phyloP scores from a whole-genome alignment of 2,329 filamentous ascomycete genomes.

The Zymoseptoria ardabiliae region DNA sequence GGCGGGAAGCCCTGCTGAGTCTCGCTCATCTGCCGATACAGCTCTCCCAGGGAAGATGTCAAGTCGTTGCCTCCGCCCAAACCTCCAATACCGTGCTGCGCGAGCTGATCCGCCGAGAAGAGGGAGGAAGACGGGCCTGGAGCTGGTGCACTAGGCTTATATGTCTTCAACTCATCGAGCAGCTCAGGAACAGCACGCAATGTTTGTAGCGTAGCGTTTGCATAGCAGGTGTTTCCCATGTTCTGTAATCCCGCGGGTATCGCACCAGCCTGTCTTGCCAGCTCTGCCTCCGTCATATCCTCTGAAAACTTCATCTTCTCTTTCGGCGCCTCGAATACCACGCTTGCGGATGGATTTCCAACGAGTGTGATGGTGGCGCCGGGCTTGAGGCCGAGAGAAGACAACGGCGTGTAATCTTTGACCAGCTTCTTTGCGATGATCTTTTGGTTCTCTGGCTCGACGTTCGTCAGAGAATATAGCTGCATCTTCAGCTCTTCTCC shows the following conservation, averaged over 20 bases:
- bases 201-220: conserved; percentile 94
- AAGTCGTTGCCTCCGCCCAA: conserved; percentile 60
- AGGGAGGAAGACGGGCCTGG: conserved; percentile 23
- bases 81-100: conserved; percentile 50
- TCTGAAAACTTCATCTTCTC: conserved; percentile 83
- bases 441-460: conserved; percentile 94
- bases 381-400: conserved; percentile 74
- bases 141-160: conserved; percentile 33
- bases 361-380: conserved; percentile 93
- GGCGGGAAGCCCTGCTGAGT: conserved; percentile 85
- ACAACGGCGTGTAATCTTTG: conserved; percentile 87
- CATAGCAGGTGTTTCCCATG: conserved; percentile 94
- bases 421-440: conserved; percentile 90
- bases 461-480: conserved; percentile 87
- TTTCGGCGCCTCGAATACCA: conserved; percentile 59
- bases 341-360: conserved; percentile 70
- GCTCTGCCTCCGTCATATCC: conserved; percentile 94
- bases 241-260: conserved; percentile 85
- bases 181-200: conserved; percentile 85
- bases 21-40: conserved; percentile 84
- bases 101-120: conserved; percentile 29
- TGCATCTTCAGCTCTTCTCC: conserved; percentile 95
- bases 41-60: conserved; percentile 66
- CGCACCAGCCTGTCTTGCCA: conserved; percentile 72
- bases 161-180: conserved; percentile 66